Evolutionary conservation across 164 flowering plant species (phyloP), one percentile per base, ranked within the genome.

Genomic region (Nymphaea thermarum): DNA sequence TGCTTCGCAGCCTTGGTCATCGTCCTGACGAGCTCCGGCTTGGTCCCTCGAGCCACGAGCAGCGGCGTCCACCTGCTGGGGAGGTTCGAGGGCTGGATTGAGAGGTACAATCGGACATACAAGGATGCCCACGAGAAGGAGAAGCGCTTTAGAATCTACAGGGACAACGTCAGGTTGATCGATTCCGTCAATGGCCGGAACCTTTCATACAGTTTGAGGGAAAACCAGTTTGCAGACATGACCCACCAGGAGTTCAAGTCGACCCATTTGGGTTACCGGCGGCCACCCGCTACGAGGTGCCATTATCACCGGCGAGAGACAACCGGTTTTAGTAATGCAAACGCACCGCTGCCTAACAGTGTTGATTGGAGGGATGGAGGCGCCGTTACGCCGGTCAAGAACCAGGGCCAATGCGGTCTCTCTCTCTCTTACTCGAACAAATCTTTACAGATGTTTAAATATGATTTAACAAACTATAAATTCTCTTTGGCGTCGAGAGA

Each of bases 81-180:
- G 43, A 79, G 88, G 75, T 87, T 77, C 57, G 67, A 80, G 25
- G 17, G 43, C 8, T 87, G 96, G 93, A 66, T 82, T 60, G 43
- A 36, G 6, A 64, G 16, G 16, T 42, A 85, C 61, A 68, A 77
- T 0, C 67, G 73, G 14, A 64, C 2, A 3, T 86, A 84, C 69
- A 16, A 42, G 6, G 65, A 63, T 43, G 64, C 59, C 25, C 71
- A 69, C 3, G 89, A 88, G 69, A 76, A 77, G 80, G 55, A 63
- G 6, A 14, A 51, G 42, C 80, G 91, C 0, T 84, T 87, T 60
- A 81, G 80, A 63, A 80, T 86, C 47, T 90, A 84, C 81, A 80
- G 79, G 67, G 62, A 81, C 14, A 86, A 87, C 69, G 72, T 84
- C 42, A 71, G 69, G 47, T 80, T 80, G 68, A 79, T 87, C 14